A percentile compares a stretch with the other conserved stretches of the same genome.
These are phyloP conservation scores for Termitomyces sp. DNA, from an alignment of 768 basidiomycete genomes.

Conservation along the genomic window DNA sequence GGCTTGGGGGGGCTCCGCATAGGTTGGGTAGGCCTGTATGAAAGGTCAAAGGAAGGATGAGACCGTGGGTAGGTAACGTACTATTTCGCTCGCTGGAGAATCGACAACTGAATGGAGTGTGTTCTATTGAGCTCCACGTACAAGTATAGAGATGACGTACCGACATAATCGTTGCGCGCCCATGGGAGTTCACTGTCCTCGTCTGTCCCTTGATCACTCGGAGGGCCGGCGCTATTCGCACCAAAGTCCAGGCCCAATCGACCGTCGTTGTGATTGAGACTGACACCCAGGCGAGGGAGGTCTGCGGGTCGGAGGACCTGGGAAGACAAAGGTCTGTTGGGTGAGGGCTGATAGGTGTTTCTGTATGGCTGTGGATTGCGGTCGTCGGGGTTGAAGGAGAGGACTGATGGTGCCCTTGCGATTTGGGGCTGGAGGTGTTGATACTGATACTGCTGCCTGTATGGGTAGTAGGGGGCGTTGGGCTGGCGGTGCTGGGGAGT, in stretches of 20 bases:
- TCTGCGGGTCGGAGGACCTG: no score
- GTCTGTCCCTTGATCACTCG: slow-evolving; percentile 41
- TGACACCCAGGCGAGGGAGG: slow-evolving; percentile 33
- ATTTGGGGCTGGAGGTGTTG: slow-evolving; percentile 26
- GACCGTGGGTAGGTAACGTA: background rate
- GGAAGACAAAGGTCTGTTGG: slow-evolving; percentile 20
- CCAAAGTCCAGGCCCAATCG: slow-evolving; percentile 59
- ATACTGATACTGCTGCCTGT: slow-evolving; percentile 31
- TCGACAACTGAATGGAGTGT: background rate
- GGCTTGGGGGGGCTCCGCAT: slow-evolving; percentile 56
- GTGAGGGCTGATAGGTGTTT: slow-evolving; percentile 31
- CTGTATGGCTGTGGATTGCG: no score
- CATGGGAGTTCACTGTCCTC: slow-evolving; percentile 58
- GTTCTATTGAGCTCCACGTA: no score
- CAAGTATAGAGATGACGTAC: slow-evolving; percentile 31
- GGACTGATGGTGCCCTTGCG: slow-evolving; percentile 17
- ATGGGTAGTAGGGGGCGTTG: background rate
- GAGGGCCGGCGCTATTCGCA: slow-evolving; percentile 30
- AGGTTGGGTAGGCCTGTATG: slow-evolving; percentile 43
- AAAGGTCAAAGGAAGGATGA: slow-evolving; percentile 3
- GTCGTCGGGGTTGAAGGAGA: slow-evolving; percentile 21
- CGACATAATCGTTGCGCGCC: slow-evolving; percentile 41
- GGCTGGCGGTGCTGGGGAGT: slow-evolving; percentile 26
- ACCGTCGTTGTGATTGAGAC: slow-evolving; percentile 54
- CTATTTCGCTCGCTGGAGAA: slow-evolving; percentile 13